Evolutionary conservation across 1,284 basidiomycete species (phyloP).

Genomic region (Meira miltonrushii): DNA sequence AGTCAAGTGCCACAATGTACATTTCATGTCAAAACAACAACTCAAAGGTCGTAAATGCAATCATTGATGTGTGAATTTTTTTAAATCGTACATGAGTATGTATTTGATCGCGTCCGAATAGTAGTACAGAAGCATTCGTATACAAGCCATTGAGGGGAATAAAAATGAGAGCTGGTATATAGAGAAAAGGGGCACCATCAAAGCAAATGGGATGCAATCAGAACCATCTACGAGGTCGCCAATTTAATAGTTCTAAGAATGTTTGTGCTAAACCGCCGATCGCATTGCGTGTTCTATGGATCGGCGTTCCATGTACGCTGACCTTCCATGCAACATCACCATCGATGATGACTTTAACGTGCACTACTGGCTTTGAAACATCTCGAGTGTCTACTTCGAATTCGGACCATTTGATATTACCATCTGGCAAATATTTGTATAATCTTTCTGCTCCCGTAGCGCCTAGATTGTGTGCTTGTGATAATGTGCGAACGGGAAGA

Average conservation of each 20-base stretch:
- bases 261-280: slow-evolving; percentile 48
- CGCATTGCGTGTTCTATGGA: slow-evolving; percentile 34
- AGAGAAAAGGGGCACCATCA: neutral
- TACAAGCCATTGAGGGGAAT: neutral
- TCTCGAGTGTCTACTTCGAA: slow-evolving; percentile 70
- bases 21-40: slow-evolving; percentile 36
- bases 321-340: slow-evolving; percentile 62
- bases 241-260: slow-evolving; percentile 48
- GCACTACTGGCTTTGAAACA: slow-evolving; percentile 59
- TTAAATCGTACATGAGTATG: no score
- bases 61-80: neutral
- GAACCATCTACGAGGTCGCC: slow-evolving; percentile 36
- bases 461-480: slow-evolving; percentile 53
- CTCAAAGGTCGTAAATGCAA: neutral
- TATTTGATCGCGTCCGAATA: neutral
- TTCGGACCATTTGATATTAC: slow-evolving; percentile 58
- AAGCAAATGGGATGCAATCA: slow-evolving; percentile 5
- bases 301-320: slow-evolving; percentile 45
- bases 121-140: neutral
- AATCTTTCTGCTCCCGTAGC: slow-evolving; percentile 62
- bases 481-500: slow-evolving; percentile 48
- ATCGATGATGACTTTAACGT: slow-evolving; percentile 59
- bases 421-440: slow-evolving; percentile 58
- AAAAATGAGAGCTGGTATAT: neutral
- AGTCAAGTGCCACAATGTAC: slow-evolving; percentile 29